These are phyloP conservation scores for Pseudogymnoascus sp. DNA, from an alignment of 2,329 filamentous ascomycete genomes.

Conservation along the genomic window DNA sequence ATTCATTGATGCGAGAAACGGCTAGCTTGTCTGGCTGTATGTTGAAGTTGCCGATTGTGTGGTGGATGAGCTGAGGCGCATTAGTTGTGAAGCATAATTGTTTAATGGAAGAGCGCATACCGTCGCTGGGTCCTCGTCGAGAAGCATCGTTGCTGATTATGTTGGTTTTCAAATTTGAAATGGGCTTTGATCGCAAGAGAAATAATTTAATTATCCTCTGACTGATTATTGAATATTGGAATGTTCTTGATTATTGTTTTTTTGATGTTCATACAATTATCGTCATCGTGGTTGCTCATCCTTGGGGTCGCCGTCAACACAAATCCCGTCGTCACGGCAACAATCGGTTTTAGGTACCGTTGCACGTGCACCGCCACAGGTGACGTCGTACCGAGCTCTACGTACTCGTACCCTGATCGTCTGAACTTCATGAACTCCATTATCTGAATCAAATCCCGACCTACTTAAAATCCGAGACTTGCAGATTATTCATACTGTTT, in stretches of 20 bases:
- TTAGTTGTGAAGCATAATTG: slow-evolving; percentile 11
- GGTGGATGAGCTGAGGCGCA: slow-evolving; percentile 66
- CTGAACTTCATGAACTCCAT: background rate
- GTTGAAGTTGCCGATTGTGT: slow-evolving; percentile 93
- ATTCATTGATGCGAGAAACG: slow-evolving; percentile 76
- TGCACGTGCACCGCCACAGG: slow-evolving; percentile 14
- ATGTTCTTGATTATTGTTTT: background rate
- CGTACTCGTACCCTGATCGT: slow-evolving; percentile 3
- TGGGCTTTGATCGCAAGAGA: background rate
- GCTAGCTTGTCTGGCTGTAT: slow-evolving; percentile 80
- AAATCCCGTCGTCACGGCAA: slow-evolving; percentile 11
- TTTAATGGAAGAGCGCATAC: slow-evolving; percentile 42
- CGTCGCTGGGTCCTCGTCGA: slow-evolving; percentile 85
- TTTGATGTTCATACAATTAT: background rate
- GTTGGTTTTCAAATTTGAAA: background rate
- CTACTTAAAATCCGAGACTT: background rate
- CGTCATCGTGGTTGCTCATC: background rate
- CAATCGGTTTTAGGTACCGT: slow-evolving; percentile 5
- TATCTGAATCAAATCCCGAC: slow-evolving; percentile 5
- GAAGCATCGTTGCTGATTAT: slow-evolving; percentile 62
- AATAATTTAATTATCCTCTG: background rate
- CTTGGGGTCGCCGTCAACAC: background rate
- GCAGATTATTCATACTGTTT: background rate
- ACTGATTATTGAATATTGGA: background rate
- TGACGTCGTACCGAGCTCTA: slow-evolving; percentile 12